These are phyloP conservation scores for Colletotrichum tanaceti DNA, from an alignment of 2,329 filamentous ascomycete species.

Conservation along the genomic window DNA sequence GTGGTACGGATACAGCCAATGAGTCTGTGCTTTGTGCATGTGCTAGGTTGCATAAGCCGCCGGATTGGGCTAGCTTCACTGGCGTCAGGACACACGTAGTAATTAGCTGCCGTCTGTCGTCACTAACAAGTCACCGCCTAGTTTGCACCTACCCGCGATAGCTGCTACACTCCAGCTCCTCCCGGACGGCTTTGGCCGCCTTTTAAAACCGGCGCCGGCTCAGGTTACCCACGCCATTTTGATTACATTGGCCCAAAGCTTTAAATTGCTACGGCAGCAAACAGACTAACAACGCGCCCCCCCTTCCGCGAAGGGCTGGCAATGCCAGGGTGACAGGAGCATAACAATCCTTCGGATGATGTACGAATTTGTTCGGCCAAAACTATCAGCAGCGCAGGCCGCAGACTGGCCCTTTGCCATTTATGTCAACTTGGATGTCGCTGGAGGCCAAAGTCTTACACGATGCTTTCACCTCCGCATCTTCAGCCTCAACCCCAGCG, in stretches of 20 bases:
- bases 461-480: not conserved
- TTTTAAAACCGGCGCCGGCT: constrained; percentile 9
- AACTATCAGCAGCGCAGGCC: not conserved
- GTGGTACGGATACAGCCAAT: not conserved
- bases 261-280: constrained; percentile 30
- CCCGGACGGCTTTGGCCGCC: constrained; percentile 18
- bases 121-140: not conserved
- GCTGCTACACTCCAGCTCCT: constrained; percentile 1
- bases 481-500: not conserved
- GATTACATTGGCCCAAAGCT: constrained; percentile 23
- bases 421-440: not conserved
- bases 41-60: constrained; percentile 4
- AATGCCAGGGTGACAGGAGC: constrained; percentile 5
- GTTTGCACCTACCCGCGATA: rapidly evolving
- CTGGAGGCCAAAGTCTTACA: not conserved
- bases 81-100: not conserved
- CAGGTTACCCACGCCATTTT: constrained; percentile 19
- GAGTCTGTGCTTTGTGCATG: constrained; percentile 31
- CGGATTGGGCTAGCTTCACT: not conserved
- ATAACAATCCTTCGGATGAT: constrained; percentile 1
- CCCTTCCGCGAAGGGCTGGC: constrained; percentile 5
- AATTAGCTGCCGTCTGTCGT: constrained; percentile 23
- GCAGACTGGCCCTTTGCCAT: not conserved
- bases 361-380: constrained; percentile 7
- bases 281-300: constrained; percentile 25